phyloP scores from a whole-genome alignment of 306 rosid species.

The Leucaena leucocephala region DNA sequence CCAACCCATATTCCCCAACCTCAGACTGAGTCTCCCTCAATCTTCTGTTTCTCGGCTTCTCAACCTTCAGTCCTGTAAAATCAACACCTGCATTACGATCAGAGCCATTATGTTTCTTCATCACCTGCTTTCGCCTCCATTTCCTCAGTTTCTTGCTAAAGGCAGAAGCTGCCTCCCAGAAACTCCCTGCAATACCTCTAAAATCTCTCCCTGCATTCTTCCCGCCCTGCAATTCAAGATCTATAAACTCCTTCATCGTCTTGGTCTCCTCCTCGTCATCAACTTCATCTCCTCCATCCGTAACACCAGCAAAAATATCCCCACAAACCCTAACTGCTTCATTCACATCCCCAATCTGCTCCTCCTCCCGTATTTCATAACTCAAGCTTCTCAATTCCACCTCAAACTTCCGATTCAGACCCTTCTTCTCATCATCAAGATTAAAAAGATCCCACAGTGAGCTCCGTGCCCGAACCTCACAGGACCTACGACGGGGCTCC shows the following conservation, averaged over 20 bases:
- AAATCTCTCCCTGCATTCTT: conserved; percentile 70
- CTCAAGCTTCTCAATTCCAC: conserved; percentile 42
- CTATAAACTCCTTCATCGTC: conserved; percentile 95
- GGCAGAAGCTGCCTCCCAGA: conserved; percentile 73
- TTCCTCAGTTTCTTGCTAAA: conserved; percentile 70
- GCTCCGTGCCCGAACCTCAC: conserved; percentile 62
- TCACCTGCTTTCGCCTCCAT: conserved; percentile 72
- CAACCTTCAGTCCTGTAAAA: conserved; percentile 31
- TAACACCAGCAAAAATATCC: conserved; percentile 13
- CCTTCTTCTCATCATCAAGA: conserved; percentile 51
- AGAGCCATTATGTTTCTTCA: conserved; percentile 38
- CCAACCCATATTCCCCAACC: conserved; percentile 74
- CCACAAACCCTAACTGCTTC: conserved; percentile 59
- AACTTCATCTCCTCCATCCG: conserved; percentile 27
- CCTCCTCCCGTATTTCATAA: conserved; percentile 45
- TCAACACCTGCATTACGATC: neutral
- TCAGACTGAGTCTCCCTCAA: conserved; percentile 78
- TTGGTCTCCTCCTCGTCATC: conserved; percentile 69
- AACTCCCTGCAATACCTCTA: conserved; percentile 65
- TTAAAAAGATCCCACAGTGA: conserved; percentile 70
- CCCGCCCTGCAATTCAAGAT: conserved; percentile 78
- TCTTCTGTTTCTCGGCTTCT: conserved; percentile 33
- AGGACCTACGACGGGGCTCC: conserved; percentile 79
- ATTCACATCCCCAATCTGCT: conserved; percentile 9
- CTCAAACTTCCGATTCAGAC: conserved; percentile 46